phyloP scores from a whole-genome alignment of 305 asterid genomes.

The Rubia tinctorum region DNA sequence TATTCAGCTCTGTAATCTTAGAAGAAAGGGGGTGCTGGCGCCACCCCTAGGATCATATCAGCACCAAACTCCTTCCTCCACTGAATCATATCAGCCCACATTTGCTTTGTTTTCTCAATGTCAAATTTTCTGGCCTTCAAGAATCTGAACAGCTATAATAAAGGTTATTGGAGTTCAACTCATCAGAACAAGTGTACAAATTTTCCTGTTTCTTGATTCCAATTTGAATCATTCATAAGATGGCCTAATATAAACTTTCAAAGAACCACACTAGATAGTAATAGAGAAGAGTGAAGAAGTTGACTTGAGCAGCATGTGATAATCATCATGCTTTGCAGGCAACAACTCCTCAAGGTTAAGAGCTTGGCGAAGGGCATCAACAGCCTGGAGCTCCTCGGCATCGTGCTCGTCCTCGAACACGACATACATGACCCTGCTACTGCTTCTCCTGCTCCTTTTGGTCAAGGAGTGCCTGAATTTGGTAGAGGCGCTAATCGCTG shows the following conservation, averaged over 20 bases:
- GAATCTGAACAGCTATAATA: conserved; percentile 43
- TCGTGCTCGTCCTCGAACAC: conserved; percentile 89
- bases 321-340: conserved; percentile 86
- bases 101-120: conserved; percentile 82
- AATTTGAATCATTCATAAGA: not conserved
- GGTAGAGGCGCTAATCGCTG: conserved; percentile 79
- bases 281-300: not conserved
- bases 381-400: conserved; percentile 78
- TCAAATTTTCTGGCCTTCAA: conserved; percentile 88
- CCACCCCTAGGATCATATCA: too few species aligned
- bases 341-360: conserved; percentile 82
- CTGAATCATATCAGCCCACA: conserved; percentile 95
- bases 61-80: conserved; percentile 94
- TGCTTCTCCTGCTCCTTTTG: conserved; percentile 60
- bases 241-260: not conserved
- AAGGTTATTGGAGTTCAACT: too few species aligned
- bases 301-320: conserved; percentile 84
- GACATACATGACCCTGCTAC: conserved; percentile 86
- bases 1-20: not conserved
- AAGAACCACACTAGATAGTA: not conserved
- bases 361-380: conserved; percentile 86
- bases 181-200: not conserved
- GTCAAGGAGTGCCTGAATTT: conserved; percentile 78
- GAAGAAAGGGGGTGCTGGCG: too few species aligned
- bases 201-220: not conserved